Percentiles rank a stretch among this genome's conserved stretches.
Conservation (phyloP, 352 stramenopile genomes). For the Globisporangium cystogenes region DNA sequence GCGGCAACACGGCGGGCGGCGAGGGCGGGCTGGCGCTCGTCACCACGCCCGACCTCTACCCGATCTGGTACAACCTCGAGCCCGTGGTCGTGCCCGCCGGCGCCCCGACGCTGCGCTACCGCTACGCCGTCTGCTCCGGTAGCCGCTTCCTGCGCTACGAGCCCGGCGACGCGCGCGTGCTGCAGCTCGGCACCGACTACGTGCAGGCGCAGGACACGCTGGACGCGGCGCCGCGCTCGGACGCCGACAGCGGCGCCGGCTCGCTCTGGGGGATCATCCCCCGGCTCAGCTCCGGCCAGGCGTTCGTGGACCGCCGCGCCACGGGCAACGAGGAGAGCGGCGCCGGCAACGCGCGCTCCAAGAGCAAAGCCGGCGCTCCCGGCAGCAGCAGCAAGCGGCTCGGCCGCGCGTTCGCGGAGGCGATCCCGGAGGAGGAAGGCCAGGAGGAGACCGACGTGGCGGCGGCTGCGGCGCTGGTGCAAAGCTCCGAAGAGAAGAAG, state of each 20-base stretch:
- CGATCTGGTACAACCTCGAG: slow-evolving; percentile 88
- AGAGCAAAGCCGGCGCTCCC: slow-evolving; percentile 6
- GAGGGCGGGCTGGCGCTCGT: slow-evolving; percentile 69
- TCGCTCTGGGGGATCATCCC: slow-evolving; percentile 54
- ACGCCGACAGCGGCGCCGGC: slow-evolving; percentile 7
- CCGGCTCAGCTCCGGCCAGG: slow-evolving; percentile 76
- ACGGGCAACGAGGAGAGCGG: slow-evolving; percentile 33
- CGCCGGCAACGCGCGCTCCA: slow-evolving; percentile 13
- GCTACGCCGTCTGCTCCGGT: slow-evolving; percentile 80
- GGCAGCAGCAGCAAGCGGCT: slow-evolving; percentile 9
- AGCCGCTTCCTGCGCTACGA: slow-evolving; percentile 79
- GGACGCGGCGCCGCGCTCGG: slow-evolving; percentile 18
- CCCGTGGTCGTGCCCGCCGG: slow-evolving; percentile 60
- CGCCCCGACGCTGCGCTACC: slow-evolving; percentile 70
- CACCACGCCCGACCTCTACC: slow-evolving; percentile 83
- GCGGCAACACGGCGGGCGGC: slow-evolving; percentile 16
- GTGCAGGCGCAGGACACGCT: slow-evolving; percentile 76
- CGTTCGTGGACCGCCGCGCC: slow-evolving; percentile 72
- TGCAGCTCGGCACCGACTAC: slow-evolving; percentile 50
- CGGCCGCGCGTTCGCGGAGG: slow-evolving; percentile 29
- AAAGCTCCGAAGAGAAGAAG: background rate
- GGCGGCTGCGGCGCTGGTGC: background rate
- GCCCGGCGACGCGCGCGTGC: slow-evolving; percentile 35
- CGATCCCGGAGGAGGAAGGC: slow-evolving; percentile 52
- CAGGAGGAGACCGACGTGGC: slow-evolving; percentile 10